Conservation (phyloP, 2,329 filamentous ascomycete species). For the Claviceps sp. region DNA sequence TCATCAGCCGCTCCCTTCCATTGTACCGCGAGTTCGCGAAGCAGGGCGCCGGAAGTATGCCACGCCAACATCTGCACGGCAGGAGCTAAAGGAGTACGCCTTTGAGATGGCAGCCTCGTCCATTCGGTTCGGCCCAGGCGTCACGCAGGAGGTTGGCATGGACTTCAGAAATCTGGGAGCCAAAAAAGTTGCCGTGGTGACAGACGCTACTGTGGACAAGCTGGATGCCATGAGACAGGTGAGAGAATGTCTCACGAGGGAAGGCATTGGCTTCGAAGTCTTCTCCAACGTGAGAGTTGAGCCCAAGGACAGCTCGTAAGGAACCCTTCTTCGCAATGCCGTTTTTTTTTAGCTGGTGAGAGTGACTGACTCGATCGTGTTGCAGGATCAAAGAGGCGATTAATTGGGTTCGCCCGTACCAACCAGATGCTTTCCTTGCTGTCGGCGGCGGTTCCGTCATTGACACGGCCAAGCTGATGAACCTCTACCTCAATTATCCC, state of each 20-base stretch:
- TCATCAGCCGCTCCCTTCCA: slow-evolving; percentile 49
- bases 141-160: slow-evolving; percentile 95
- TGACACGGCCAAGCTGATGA: slow-evolving; percentile 98
- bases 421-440: slow-evolving; percentile 80
- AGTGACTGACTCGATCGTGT: background rate
- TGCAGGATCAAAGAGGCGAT: slow-evolving; percentile 76
- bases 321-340: slow-evolving; percentile 7
- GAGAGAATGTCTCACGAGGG: slow-evolving; percentile 60
- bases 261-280: slow-evolving; percentile 69
- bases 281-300: slow-evolving; percentile 74
- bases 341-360: slow-evolving; percentile 16
- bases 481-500: slow-evolving; percentile 81
- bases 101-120: slow-evolving; percentile 97
- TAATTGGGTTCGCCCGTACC: slow-evolving; percentile 65
- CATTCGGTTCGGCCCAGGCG: slow-evolving; percentile 86
- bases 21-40: slow-evolving; percentile 33
- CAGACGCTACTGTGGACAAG: slow-evolving; percentile 68
- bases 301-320: slow-evolving; percentile 84
- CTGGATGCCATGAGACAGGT: slow-evolving; percentile 85
- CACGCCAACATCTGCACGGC: slow-evolving; percentile 49
- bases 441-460: slow-evolving; percentile 88
- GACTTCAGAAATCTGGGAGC: slow-evolving; percentile 86
- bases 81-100: slow-evolving; percentile 76
- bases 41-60: slow-evolving; percentile 41
- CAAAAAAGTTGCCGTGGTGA: slow-evolving; percentile 82